Percentiles rank a stretch among this genome's conserved stretches.
Evolutionary conservation across 2,329 filamentous ascomycete species (phyloP).

Genomic region (Chaetomiaceae sp.): DNA sequence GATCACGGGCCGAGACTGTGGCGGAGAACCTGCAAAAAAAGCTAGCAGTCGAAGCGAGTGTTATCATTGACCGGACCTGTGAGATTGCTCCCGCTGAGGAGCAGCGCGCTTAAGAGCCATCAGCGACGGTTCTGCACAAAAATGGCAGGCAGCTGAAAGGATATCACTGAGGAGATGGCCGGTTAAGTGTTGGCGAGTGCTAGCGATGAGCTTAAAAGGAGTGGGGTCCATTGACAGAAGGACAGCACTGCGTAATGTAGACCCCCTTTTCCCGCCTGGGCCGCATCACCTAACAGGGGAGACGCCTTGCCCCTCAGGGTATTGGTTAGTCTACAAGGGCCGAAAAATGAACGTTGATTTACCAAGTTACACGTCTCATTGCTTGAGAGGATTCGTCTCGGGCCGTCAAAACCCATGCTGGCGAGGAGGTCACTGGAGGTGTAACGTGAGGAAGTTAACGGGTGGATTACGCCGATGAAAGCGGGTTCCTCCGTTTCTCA

Average conservation of each 20-base stretch:
- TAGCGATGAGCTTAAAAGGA: neutral
- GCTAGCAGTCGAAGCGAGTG: neutral
- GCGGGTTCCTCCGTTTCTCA: no score
- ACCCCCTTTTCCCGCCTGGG: conserved; percentile 15
- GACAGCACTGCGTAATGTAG: conserved; percentile 10
- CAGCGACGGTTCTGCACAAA: neutral
- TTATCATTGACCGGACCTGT: conserved; percentile 2
- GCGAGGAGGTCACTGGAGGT: no score
- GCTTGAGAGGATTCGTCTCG: no score
- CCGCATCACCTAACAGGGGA: conserved; percentile 13
- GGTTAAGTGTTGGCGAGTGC: conserved; percentile 5
- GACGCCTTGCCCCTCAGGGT: no score
- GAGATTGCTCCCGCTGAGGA: conserved; percentile 12
- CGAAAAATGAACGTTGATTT: no score
- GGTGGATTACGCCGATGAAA: no score
- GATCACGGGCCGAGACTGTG: neutral
- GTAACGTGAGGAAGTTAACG: no score
- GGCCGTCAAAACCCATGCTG: no score
- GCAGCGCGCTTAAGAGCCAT: neutral
- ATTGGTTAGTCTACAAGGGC: no score
- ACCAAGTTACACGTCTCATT: no score
- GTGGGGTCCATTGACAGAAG: no score
- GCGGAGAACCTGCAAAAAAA: no score
- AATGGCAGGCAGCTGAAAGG: neutral
- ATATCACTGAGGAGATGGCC: neutral